Evolutionary conservation across 164 flowering plant genomes (phyloP), one percentile per base, ranked within the genome.

Genomic region (Liriodendron chinense): DNA sequence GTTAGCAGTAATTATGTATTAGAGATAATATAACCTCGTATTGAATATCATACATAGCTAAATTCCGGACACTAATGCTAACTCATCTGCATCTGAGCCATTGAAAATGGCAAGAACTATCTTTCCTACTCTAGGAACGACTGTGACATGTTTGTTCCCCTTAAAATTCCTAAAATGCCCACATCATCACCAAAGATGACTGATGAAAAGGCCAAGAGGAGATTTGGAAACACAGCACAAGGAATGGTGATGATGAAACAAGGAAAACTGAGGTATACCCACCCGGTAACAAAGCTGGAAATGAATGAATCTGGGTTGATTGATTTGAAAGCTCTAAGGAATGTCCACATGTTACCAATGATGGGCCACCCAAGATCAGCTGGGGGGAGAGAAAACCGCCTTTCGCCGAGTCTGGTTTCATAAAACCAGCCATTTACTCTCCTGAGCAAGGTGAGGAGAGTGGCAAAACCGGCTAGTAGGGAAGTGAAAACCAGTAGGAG

Each of bases 331-430:
- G 98, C 97, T 47, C 79, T 70, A 65, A 93, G 88, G 65, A 95
- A 95, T 21, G 91, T 72, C 87, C 83, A 90, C 98, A 93, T 94
- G 70, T 89, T 92, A 0, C 99, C 99, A 66, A 95, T 80, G 56
- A 89, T 76, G 75, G 97, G 99, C 92, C 86, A 92, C 0, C 97
- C 99, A 77, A 92, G 23, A 71, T 95, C 98, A 20, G 98, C 98
- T 0, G 99, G 98, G 2, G 99, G 99, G 21, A 93, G 84, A 6
- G 73, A 70, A 23, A 53, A 72, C 80, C 78, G 73, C 74, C 78
- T 83, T 2, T 86, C 92, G 6, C 92, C 97, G 75, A 90, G 72
- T 43, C 72, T 64, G 5, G 18, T 62, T 73, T 88, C 98, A 75
- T 90, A 83, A 0, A 78, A 13, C 93, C 86, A 93, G 59, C 72